phyloP scores from a whole-genome alignment of 164 flowering plant species.

The Malania oleifera region DNA sequence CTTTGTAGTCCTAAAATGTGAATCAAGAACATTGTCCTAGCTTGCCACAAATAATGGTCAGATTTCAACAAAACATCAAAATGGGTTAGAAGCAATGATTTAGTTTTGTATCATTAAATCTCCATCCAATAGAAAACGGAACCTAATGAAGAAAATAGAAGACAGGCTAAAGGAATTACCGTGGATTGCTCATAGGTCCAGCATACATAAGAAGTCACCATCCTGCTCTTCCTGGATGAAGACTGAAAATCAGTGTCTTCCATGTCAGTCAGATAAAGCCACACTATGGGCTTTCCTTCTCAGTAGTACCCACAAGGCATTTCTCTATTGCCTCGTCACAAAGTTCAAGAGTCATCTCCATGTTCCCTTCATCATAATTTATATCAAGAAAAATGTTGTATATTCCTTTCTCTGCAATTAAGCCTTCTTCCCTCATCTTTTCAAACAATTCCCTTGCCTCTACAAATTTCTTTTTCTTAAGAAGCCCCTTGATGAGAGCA shows the following conservation, averaged over 20 bases:
- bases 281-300: slow-evolving; percentile 10
- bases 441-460: slow-evolving; percentile 65
- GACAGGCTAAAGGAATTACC: neutral
- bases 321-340: slow-evolving; percentile 61
- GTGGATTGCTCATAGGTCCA: neutral
- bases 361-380: slow-evolving; percentile 44
- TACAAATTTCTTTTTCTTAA: slow-evolving; percentile 42
- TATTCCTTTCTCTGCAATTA: slow-evolving; percentile 41
- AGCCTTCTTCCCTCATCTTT: slow-evolving; percentile 50
- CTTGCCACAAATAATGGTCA: neutral
- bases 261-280: neutral
- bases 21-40: neutral
- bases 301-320: slow-evolving; percentile 22
- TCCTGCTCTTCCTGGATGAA: neutral
- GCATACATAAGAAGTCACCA: neutral
- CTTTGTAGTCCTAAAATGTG: neutral
- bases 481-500: slow-evolving; percentile 46
- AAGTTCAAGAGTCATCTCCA: slow-evolving; percentile 40
- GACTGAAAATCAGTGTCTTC: neutral
- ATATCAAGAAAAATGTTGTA: slow-evolving; percentile 39
- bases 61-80: too few relatives aligned
- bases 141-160: neutral
- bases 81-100: neutral
- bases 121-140: neutral
- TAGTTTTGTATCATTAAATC: neutral